A percentile compares a stretch with the other conserved stretches of the same genome.
Conservation (phyloP, 2,329 filamentous ascomycete species). For the Colletotrichum plurivorum region DNA sequence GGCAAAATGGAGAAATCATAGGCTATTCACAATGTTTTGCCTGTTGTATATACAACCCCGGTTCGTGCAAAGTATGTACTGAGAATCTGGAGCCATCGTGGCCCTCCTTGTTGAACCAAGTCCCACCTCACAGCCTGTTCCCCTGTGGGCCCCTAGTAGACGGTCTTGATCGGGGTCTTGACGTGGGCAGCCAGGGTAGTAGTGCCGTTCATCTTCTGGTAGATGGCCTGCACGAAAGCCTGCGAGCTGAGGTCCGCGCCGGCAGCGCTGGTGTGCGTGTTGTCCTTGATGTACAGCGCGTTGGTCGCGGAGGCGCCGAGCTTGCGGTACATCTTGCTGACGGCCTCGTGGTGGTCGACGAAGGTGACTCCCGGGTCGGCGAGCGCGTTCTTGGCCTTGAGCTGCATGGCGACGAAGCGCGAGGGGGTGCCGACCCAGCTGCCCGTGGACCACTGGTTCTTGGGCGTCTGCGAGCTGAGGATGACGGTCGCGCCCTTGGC, state of each 20-base stretch:
- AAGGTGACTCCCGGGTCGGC: slow-evolving; percentile 60
- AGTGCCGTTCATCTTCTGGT: slow-evolving; percentile 47
- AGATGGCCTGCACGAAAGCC: slow-evolving; percentile 60
- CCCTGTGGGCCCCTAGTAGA: slow-evolving; percentile 24
- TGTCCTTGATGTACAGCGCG: slow-evolving; percentile 69
- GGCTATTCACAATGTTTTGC: neutral
- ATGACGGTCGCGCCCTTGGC: slow-evolving; percentile 73
- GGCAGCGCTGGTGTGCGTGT: slow-evolving; percentile 72
- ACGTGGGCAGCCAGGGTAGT: slow-evolving; percentile 46
- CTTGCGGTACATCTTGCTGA: slow-evolving; percentile 66
- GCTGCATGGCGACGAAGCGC: slow-evolving; percentile 69
- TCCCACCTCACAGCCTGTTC: neutral
- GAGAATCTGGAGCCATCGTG: neutral
- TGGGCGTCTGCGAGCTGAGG: slow-evolving; percentile 68
- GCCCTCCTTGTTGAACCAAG: neutral
- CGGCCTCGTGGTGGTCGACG: slow-evolving; percentile 72
- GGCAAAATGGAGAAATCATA: neutral
- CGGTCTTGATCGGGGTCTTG: slow-evolving; percentile 42
- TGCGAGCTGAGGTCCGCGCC: slow-evolving; percentile 69
- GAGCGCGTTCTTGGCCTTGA: slow-evolving; percentile 50
- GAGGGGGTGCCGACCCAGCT: slow-evolving; percentile 61
- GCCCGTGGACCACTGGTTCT: slow-evolving; percentile 73
- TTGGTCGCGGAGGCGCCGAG: slow-evolving; percentile 66
- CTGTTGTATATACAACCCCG: neutral
- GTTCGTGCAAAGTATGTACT: slow-evolving; percentile 1